These are phyloP conservation scores for Acacia confusa DNA, from an alignment of 306 rosid genomes.

Conservation along the genomic window DNA sequence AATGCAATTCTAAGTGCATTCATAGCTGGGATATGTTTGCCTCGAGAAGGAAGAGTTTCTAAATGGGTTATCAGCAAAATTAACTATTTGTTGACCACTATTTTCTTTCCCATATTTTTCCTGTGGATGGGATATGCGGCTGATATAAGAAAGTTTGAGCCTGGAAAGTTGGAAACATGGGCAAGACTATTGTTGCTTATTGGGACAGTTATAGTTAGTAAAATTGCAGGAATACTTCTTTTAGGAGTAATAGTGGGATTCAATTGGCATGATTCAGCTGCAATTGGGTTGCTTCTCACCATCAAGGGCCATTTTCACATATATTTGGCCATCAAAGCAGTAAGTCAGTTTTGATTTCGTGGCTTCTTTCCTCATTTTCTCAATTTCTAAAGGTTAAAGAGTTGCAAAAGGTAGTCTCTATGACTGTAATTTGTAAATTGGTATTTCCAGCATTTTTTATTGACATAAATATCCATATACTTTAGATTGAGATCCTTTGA, in stretches of 20 bases:
- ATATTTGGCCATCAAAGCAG: conserved; percentile 73
- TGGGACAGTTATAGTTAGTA: conserved; percentile 49
- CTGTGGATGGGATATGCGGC: conserved; percentile 93
- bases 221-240: conserved; percentile 67
- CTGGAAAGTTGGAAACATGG: conserved; percentile 52
- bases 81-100: conserved; percentile 62
- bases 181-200: conserved; percentile 42
- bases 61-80: conserved; percentile 79
- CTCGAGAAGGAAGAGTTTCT: conserved; percentile 82
- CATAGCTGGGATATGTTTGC: conserved; percentile 79
- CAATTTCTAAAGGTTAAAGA: neutral
- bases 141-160: conserved; percentile 42
- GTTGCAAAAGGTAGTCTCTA: neutral
- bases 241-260: conserved; percentile 72
- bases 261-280: conserved; percentile 82
- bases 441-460: neutral
- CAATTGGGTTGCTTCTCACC: conserved; percentile 77
- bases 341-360: conserved; percentile 41
- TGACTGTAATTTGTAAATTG: neutral
- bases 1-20: conserved; percentile 81
- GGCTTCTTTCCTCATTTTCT: neutral
- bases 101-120: conserved; percentile 86
- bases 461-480: neutral
- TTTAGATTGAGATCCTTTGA: neutral
- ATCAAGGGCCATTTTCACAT: conserved; percentile 91